phyloP scores from a whole-genome alignment of 2,329 filamentous ascomycete species.

The Pestalotiopsis sp. region DNA sequence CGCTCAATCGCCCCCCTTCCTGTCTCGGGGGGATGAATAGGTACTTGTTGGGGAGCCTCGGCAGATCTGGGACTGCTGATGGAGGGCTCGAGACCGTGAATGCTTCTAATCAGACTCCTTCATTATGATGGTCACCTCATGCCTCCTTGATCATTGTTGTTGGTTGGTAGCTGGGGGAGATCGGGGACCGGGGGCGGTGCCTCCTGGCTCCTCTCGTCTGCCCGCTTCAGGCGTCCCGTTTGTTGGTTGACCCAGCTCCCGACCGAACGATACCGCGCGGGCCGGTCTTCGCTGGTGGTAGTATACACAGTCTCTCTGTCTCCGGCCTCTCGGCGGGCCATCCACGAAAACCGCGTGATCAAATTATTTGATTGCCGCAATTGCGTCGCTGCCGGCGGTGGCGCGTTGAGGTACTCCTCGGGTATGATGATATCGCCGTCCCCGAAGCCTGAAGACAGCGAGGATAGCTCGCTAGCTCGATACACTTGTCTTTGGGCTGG shows the following conservation, averaged over 20 bases:
- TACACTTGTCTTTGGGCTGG: constrained; percentile 38
- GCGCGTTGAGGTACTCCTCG: constrained; percentile 23
- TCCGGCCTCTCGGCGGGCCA: constrained; percentile 27
- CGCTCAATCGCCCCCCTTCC: background rate
- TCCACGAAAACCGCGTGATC: constrained; percentile 39
- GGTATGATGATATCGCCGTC: constrained; percentile 61
- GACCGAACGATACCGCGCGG: constrained; percentile 60
- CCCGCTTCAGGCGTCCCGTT: constrained; percentile 54
- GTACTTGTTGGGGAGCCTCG: background rate
- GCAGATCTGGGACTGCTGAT: background rate
- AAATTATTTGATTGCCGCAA: constrained; percentile 21
- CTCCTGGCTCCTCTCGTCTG: constrained; percentile 40
- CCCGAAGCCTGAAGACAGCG: constrained; percentile 66
- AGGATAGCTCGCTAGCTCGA: constrained; percentile 56
- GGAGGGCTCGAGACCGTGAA: background rate
- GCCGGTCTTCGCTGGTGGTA: constrained; percentile 53
- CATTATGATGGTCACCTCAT: background rate
- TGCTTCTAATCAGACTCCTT: background rate
- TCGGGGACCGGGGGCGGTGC: constrained; percentile 42
- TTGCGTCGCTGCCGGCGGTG: constrained; percentile 14
- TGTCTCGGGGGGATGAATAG: background rate
- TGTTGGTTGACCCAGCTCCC: constrained; percentile 70
- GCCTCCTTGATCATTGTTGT: background rate
- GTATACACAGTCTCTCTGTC: constrained; percentile 57
- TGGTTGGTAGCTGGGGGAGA: constrained; percentile 33